Evolutionary conservation across 345 rosid genomes (phyloP), one percentile per base, ranked within the genome.

Genomic region (Hibiscus trionum): DNA sequence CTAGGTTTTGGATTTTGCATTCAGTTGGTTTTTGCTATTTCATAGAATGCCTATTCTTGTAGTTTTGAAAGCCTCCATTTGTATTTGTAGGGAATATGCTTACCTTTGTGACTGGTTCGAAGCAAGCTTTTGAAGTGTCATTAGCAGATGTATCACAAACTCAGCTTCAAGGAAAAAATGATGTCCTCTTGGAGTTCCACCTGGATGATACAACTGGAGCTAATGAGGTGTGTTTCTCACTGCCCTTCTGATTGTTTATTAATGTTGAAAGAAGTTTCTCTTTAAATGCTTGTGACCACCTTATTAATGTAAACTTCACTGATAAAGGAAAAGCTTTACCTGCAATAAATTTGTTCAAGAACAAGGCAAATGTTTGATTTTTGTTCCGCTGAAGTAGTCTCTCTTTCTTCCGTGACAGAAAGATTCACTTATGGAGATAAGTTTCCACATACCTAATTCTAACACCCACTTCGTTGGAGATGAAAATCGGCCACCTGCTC

Each of bases 151-250:
- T 95, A 65, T 80, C 97, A 0, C 99, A 95, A 64, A 88, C 96
- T 53, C 96, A 92, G 77, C 76, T 92, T 77, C 98, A 89, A 82
- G 98, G 97, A 68, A 93, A 95, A 77, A 89, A 89, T 78, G 98
- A 95, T 78, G 99, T 95, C 57, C 68, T 88, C 31, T 82, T 95
- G 86, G 94, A 95, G 89, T 95, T 95, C 83, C 99, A 95, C 75
- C 91, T 90, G 53, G 97, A 92, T 89, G 99, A 95, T 77, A 92
- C 96, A 11, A 85, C 97, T 70, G 98, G 99, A 76, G 99, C 96
- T 68, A 95, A 90, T 79, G 99, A 92, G 96, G 99, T 92, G 11
- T 49, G 77, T 73, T 69, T 37, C 29, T 68, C 37, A 47, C 35
- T 72, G 5, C 5, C 27, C 46, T 63, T 46, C 53, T 62, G 71